Evolutionary conservation across 2,329 filamentous ascomycete species (phyloP).

Genomic region (Alternaria rosae): DNA sequence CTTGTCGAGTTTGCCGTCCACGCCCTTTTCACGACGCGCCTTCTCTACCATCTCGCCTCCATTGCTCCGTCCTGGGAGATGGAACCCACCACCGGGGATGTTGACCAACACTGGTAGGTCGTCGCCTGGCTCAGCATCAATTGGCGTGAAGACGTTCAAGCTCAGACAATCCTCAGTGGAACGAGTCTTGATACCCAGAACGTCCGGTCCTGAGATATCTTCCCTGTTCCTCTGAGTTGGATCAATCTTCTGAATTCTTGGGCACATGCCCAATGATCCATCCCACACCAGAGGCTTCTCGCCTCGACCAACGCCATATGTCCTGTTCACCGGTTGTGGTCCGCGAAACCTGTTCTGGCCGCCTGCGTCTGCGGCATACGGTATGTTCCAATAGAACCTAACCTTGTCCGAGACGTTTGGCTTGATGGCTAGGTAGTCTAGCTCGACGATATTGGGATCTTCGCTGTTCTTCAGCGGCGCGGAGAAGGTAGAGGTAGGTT

Average conservation of each 20-base stretch:
- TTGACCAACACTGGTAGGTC: constrained; percentile 53
- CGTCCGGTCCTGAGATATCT: constrained; percentile 35
- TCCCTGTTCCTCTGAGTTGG: constrained; percentile 32
- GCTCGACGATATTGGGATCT: constrained; percentile 39
- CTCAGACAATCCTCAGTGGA: constrained; percentile 54
- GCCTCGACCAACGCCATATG: constrained; percentile 30
- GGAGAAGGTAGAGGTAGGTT: constrained; percentile 29
- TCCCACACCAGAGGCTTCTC: constrained; percentile 38
- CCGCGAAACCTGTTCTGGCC: constrained; percentile 42
- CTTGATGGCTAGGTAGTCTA: constrained; percentile 42
- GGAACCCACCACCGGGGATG: constrained; percentile 57
- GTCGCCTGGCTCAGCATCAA: constrained; percentile 43
- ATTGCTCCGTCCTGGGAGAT: constrained; percentile 44
- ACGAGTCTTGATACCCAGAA: constrained; percentile 35
- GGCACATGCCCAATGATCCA: constrained; percentile 44
- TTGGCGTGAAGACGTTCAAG: constrained; percentile 47
- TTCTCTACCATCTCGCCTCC: constrained; percentile 44
- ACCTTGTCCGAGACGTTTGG: constrained; percentile 39
- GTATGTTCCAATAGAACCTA: constrained; percentile 44
- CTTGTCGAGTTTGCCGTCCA: constrained; percentile 39
- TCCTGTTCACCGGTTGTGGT: constrained; percentile 40
- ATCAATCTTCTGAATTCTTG: constrained; percentile 45
- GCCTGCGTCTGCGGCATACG: constrained; percentile 40
- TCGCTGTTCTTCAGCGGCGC: constrained; percentile 32
- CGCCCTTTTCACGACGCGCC: constrained; percentile 35